phyloP scores from a whole-genome alignment of 129 eudicot genomes.

The Cynara cardunculus region DNA sequence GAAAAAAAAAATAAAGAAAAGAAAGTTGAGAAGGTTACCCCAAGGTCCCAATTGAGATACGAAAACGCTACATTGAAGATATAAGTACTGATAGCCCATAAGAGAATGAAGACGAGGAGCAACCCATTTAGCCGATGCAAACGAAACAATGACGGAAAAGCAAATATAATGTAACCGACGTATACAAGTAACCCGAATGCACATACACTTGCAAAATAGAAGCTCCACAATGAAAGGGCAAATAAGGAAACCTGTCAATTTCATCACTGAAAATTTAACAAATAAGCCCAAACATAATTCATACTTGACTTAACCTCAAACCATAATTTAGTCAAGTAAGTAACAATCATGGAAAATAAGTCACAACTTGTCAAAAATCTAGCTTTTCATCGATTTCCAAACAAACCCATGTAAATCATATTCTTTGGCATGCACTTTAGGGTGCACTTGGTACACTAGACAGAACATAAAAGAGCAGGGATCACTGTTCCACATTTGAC shows the following conservation, averaged over 20 bases:
- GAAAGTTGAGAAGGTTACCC: slow-evolving; percentile 36
- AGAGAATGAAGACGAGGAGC: slow-evolving; percentile 72
- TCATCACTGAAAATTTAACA: slow-evolving; percentile 31
- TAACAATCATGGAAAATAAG: slow-evolving; percentile 10
- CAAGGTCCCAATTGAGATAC: slow-evolving; percentile 55
- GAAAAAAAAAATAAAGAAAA: not conserved
- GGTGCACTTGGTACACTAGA: too few species aligned
- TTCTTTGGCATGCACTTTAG: too few species aligned
- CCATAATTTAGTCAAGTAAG: slow-evolving; percentile 12
- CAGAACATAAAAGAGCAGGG: too few species aligned
- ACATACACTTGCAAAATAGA: slow-evolving; percentile 71
- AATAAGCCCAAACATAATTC: slow-evolving; percentile 23
- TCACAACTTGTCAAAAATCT: not conserved
- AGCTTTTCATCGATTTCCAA: not conserved
- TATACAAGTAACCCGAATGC: slow-evolving; percentile 75
- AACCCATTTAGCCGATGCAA: slow-evolving; percentile 64
- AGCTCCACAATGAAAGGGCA: slow-evolving; percentile 78
- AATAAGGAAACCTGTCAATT: slow-evolving; percentile 57
- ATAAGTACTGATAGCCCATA: slow-evolving; percentile 75
- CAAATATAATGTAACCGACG: slow-evolving; percentile 59
- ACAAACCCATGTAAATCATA: not conserved
- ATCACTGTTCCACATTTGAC: too few species aligned
- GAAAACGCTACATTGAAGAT: slow-evolving; percentile 69
- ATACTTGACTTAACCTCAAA: slow-evolving; percentile 15
- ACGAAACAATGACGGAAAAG: slow-evolving; percentile 60